Evolutionary conservation across 1,284 basidiomycete species (phyloP).

Genomic region (Athelia psychrophila): DNA sequence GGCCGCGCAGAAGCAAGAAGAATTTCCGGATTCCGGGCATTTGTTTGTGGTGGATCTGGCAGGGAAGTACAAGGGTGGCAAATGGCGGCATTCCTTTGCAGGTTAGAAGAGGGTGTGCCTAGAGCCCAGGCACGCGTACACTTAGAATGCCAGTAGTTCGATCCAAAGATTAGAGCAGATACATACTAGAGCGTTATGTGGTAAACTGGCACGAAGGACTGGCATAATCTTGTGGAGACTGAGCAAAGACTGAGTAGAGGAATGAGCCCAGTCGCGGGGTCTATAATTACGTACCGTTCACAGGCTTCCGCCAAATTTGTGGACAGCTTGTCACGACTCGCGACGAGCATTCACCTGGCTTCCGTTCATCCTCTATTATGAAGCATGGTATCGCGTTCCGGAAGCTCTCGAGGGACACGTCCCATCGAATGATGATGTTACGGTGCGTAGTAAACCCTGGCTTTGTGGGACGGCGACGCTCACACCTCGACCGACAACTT

Average conservation of each 20-base stretch:
- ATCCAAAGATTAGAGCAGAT: no score
- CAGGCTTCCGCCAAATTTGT: no score
- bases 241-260: no score
- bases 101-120: constrained; percentile 15
- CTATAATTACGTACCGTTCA: no score
- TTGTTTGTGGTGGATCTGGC: constrained; percentile 59
- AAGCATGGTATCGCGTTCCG: constrained; percentile 91
- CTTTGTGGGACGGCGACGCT: constrained; percentile 1
- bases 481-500: constrained; percentile 4
- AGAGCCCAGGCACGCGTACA: no score
- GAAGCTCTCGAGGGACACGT: constrained; percentile 84
- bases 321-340: no score
- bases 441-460: constrained; percentile 49
- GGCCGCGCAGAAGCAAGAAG: constrained; percentile 46
- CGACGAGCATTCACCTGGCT: no score
- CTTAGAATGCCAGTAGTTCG: no score
- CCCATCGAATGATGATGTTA: constrained; percentile 85
- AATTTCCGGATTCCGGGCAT: constrained; percentile 63
- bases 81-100: constrained; percentile 35
- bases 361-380: constrained; percentile 40
- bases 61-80: constrained; percentile 46
- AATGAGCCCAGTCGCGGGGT: no score
- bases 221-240: no score
- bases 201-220: no score
- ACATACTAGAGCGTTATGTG: no score